A percentile compares a stretch with the other conserved stretches of the same genome.
Evolutionary conservation across 2,329 filamentous ascomycete species (phyloP).

Genomic region (Cephalotrichum gorgonifer): DNA sequence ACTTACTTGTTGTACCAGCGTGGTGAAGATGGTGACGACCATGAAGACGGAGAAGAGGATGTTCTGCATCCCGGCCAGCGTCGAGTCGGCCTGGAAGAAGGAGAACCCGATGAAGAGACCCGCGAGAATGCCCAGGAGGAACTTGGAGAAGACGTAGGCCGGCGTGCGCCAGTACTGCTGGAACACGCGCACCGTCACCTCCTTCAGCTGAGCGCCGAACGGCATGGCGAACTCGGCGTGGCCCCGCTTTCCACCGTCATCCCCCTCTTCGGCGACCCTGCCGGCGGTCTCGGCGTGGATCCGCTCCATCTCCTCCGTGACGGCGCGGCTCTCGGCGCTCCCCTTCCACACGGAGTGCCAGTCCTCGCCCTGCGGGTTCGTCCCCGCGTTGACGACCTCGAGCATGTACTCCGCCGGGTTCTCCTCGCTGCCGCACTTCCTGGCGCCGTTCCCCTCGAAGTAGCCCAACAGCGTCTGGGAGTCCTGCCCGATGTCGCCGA

Average conservation of each 20-base stretch:
- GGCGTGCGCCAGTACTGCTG: slow-evolving; percentile 31
- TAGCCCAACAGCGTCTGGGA: slow-evolving; percentile 47
- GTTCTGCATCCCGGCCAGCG: slow-evolving; percentile 57
- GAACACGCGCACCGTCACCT: slow-evolving; percentile 23
- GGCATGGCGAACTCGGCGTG: slow-evolving; percentile 19
- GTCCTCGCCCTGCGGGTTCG: slow-evolving; percentile 32
- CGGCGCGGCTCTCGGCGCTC: slow-evolving; percentile 36
- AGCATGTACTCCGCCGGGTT: slow-evolving; percentile 75
- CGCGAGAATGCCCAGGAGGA: slow-evolving; percentile 11
- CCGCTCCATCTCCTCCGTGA: slow-evolving; percentile 52
- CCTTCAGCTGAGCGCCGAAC: slow-evolving; percentile 17
- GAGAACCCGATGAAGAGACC: slow-evolving; percentile 60
- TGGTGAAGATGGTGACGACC: slow-evolving; percentile 61
- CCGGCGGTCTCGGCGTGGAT: slow-evolving; percentile 41
- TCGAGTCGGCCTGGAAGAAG: slow-evolving; percentile 50
- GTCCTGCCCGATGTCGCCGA: slow-evolving; percentile 54
- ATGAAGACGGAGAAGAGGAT: slow-evolving; percentile 65
- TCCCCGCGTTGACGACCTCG: slow-evolving; percentile 32
- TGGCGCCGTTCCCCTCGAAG: slow-evolving; percentile 55
- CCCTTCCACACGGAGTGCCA: slow-evolving; percentile 60
- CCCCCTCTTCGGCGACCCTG: slow-evolving; percentile 8
- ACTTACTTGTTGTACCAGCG: slow-evolving; percentile 49
- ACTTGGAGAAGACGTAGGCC: slow-evolving; percentile 52
- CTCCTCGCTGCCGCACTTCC: slow-evolving; percentile 46
- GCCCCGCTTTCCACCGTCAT: slow-evolving; percentile 4